A percentile compares a stretch with the other conserved stretches of the same genome.
Evolutionary conservation across 768 basidiomycete species (phyloP).

Genomic region (Arthromyces matolae): DNA sequence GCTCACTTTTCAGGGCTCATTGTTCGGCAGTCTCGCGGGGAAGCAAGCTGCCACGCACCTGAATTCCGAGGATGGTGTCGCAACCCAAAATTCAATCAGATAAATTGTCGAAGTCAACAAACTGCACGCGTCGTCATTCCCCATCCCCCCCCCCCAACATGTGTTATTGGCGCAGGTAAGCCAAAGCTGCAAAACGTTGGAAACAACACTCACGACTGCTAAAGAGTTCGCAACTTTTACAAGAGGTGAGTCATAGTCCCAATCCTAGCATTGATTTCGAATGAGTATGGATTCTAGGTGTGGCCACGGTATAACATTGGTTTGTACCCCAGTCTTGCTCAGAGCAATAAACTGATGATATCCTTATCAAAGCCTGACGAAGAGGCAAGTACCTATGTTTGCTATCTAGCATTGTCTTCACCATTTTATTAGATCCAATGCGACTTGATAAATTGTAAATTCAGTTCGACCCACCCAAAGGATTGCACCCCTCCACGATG

Average conservation of each 20-base stretch:
- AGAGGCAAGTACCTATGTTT: conserved; percentile 34
- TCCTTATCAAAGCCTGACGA: conserved; percentile 49
- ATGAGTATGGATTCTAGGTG: conserved; percentile 38
- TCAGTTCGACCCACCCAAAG: conserved; percentile 53
- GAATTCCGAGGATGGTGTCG: conserved; percentile 17
- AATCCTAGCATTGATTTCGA: conserved; percentile 5
- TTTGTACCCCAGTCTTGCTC: conserved; percentile 22
- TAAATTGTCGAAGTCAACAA: conserved; percentile 21
- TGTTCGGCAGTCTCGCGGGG: conserved; percentile 17
- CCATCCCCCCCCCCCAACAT: conserved; percentile 28
- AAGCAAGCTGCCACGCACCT: conserved; percentile 15
- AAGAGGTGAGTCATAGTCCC: conserved; percentile 34
- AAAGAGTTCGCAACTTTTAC: conserved; percentile 56
- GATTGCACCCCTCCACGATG: conserved; percentile 51
- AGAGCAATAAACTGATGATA: conserved; percentile 3
- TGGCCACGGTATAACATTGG: conserved; percentile 50
- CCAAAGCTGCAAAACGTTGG: conserved; percentile 1
- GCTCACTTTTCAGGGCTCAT: conserved; percentile 6
- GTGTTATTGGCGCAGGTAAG: conserved; percentile 63
- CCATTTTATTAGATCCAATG: conserved; percentile 52
- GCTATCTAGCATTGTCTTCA: background rate
- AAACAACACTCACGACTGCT: background rate
- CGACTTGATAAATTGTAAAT: conserved; percentile 55
- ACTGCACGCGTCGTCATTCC: conserved; percentile 12
- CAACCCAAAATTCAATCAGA: conserved; percentile 16